Evolutionary conservation across 2,329 filamentous ascomycete genomes (phyloP), one percentile per base, ranked within the genome.

Genomic region (Fusarium sp.): DNA sequence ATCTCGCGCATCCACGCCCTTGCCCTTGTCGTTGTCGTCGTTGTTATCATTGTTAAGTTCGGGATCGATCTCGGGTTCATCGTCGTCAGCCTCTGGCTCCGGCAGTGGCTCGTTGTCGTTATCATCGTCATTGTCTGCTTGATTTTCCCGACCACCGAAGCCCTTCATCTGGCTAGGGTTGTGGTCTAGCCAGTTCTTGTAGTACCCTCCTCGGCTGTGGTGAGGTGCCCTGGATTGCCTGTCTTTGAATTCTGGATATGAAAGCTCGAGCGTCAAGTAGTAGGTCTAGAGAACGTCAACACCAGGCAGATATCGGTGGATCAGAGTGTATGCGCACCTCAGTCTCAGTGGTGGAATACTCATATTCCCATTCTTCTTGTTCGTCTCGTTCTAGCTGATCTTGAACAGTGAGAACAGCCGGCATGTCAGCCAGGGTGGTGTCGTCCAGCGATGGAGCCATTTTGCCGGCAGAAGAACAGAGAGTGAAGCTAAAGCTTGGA

Each of bases 301-400:
- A 20, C 20, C 22, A n/a, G 24, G 22, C 36, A 10, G 27, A 33
- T 14, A 16, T 59, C 40, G 38, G 11, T 44, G 10, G 14, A 51
- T 46, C 33, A 33, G 49, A 55, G 16, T 14, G 20, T 11, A 33
- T 56, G 33, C 36, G 38, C 29, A 89, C 90, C 84, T 92, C 90
- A 16, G 86, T 91, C 76, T 92, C 90, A 0, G 89, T 91, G 4
- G 83, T 81, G 0, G 90, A 92, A 76, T 92, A 92, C 73, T 92
- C 90, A 73, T 92, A 92, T 76, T 92, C 90, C 89, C 89, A 92
- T 59, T 91, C 89, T 57, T 92, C 88, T 67, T 90, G 84, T 7
- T 85, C 86, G 31, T 84, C 83, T 11, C 70, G 69, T 27, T 72
- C 66, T 17, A 79, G 64, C 40, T 79, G 73, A n/a, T 80, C 76